A percentile compares a stretch with the other conserved stretches of the same genome.
Conservation (phyloP, 202 grass and related monocot species). For the Dendrocalamus latiflorus region DNA sequence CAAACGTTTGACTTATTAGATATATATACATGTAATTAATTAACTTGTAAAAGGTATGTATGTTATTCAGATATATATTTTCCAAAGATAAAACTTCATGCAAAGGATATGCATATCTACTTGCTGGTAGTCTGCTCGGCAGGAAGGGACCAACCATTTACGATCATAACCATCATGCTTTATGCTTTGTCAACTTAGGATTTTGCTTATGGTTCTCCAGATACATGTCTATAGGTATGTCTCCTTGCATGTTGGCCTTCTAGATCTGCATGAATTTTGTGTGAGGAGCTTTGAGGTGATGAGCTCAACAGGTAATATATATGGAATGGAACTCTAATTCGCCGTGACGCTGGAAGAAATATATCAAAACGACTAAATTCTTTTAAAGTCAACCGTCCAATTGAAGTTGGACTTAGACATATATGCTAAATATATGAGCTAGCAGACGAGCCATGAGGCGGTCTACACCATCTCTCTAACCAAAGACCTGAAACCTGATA, state of each 20-base stretch:
- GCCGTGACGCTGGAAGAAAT: not conserved
- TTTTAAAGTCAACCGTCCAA: not conserved
- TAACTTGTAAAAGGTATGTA: not conserved
- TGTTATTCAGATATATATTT: too few species aligned
- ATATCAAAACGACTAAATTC: not conserved
- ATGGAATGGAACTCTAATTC: not conserved
- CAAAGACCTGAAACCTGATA: not conserved
- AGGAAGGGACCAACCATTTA: too few species aligned
- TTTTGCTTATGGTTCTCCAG: not conserved
- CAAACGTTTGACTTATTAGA: not conserved
- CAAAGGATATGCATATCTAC: too few species aligned
- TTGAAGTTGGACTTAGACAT: too few species aligned
- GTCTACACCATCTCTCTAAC: not conserved
- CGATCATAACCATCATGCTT: too few species aligned
- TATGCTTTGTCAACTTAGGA: not conserved
- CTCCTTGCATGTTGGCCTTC: not conserved
- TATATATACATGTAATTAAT: not conserved
- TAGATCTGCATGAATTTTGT: not conserved
- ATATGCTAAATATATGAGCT: too few species aligned
- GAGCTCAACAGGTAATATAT: not conserved
- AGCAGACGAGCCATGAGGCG: not conserved
- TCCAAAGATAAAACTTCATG: too few species aligned
- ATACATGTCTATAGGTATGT: not conserved
- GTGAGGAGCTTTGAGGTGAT: not conserved
- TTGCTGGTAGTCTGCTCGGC: too few species aligned